Conservation (phyloP, 2,329 filamentous ascomycete genomes). For the Cytospora paraplurivora region DNA sequence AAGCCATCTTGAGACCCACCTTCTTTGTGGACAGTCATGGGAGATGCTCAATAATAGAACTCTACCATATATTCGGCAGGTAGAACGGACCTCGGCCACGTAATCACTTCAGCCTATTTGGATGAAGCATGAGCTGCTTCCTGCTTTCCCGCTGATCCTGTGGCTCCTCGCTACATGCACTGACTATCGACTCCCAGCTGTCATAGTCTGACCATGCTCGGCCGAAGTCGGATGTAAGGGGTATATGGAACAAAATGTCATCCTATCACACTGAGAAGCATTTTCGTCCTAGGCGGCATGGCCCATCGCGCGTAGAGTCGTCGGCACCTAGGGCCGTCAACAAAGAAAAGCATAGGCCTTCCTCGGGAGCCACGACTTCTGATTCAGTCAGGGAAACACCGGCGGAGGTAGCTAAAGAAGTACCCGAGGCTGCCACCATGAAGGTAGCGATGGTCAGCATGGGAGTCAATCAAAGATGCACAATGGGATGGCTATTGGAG, state of each 20-base stretch:
- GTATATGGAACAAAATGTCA: conserved; percentile 9
- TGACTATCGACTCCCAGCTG: background rate
- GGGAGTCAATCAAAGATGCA: conserved; percentile 13
- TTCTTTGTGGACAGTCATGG: conserved; percentile 4
- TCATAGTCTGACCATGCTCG: background rate
- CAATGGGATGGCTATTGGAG: conserved; percentile 27
- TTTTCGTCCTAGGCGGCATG: conserved; percentile 8
- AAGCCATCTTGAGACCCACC: conserved; percentile 14
- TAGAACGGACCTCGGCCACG: conserved; percentile 4
- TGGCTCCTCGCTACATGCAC: background rate
- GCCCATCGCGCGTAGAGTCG: background rate
- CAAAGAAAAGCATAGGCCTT: conserved; percentile 7
- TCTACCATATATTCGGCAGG: conserved; percentile 7
- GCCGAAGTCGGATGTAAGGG: background rate
- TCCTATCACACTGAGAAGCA: conserved; percentile 22
- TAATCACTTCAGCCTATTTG: background rate
- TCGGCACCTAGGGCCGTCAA: background rate
- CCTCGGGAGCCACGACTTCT: conserved; percentile 5
- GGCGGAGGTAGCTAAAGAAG: conserved; percentile 9
- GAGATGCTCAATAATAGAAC: conserved; percentile 12
- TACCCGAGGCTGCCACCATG: conserved; percentile 1
- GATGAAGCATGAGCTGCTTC: background rate
- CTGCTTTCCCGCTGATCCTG: background rate
- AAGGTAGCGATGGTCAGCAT: conserved; percentile 21
- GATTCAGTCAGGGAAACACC: conserved; percentile 2